Evolutionary conservation across 2,329 filamentous ascomycete genomes (phyloP).

Genomic region (Purpureocillium lavendulum): DNA sequence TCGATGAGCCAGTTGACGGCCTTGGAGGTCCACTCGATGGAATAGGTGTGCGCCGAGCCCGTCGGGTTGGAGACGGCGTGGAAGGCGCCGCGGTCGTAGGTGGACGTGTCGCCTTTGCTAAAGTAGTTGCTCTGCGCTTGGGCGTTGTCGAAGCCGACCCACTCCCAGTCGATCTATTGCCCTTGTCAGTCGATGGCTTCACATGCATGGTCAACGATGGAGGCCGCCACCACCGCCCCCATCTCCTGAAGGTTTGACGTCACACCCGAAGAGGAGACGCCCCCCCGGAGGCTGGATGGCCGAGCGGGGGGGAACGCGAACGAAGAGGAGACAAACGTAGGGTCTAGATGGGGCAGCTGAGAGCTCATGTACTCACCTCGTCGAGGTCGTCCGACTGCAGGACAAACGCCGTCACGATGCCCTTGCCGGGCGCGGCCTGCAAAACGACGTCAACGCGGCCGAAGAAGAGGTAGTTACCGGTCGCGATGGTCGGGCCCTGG

Average conservation of each 20-base stretch:
- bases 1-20: conserved; percentile 59
- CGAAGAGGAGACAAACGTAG: too few species aligned
- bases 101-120: conserved; percentile 61
- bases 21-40: conserved; percentile 60
- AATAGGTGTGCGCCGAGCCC: conserved; percentile 53
- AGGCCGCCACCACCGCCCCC: too few species aligned
- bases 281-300: too few species aligned
- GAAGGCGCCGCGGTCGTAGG: conserved; percentile 61
- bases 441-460: conserved; percentile 63
- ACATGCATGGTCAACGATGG: background rate
- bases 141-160: conserved; percentile 58
- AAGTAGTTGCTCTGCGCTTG: conserved; percentile 81
- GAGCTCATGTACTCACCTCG: too few species aligned
- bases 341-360: too few species aligned
- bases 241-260: too few species aligned
- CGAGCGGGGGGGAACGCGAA: too few species aligned
- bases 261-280: too few species aligned
- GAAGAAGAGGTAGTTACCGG: conserved; percentile 79
- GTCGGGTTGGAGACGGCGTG: conserved; percentile 43
- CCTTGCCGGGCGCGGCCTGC: conserved; percentile 62
- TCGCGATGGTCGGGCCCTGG: conserved; percentile 54
- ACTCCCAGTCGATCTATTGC: conserved; percentile 70
- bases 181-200: background rate
- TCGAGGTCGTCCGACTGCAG: conserved; percentile 58
- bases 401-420: conserved; percentile 70